A percentile compares a stretch with the other conserved stretches of the same genome.
Evolutionary conservation across 345 rosid species (phyloP).

Genomic region (Rhizophora mangle): DNA sequence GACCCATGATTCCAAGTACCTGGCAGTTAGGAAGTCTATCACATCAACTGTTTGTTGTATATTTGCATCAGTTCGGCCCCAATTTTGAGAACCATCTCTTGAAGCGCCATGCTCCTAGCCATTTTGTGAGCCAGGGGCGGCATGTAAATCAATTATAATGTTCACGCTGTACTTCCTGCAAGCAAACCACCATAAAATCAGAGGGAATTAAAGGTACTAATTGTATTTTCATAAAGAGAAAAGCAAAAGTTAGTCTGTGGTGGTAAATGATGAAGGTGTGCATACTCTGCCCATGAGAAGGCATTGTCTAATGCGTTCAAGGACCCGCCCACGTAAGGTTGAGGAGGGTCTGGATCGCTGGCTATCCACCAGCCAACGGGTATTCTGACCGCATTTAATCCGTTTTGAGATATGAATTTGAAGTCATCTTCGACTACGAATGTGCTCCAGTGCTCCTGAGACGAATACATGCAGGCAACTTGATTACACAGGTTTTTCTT

Average conservation of each 20-base stretch:
- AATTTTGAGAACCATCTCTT: slow-evolving; percentile 58
- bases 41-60: slow-evolving; percentile 45
- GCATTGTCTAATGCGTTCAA: slow-evolving; percentile 52
- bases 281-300: slow-evolving; percentile 57
- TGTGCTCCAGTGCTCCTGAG: slow-evolving; percentile 59
- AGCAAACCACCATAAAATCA: neutral
- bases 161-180: slow-evolving; percentile 47
- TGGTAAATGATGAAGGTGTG: neutral
- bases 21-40: slow-evolving; percentile 49
- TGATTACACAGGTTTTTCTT: neutral
- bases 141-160: slow-evolving; percentile 53
- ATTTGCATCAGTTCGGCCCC: slow-evolving; percentile 48
- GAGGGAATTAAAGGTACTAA: neutral
- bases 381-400: slow-evolving; percentile 53
- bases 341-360: slow-evolving; percentile 51
- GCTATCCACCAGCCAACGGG: slow-evolving; percentile 79
- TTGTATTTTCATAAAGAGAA: neutral
- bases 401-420: slow-evolving; percentile 49
- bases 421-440: slow-evolving; percentile 60
- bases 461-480: neutral
- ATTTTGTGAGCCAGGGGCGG: slow-evolving; percentile 65
- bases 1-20: slow-evolving; percentile 19
- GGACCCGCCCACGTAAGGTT: slow-evolving; percentile 58
- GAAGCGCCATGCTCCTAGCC: slow-evolving; percentile 53
- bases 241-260: neutral